These are phyloP conservation scores for Bothriochloa decipiens DNA, from an alignment of 176 grass and related monocot species.

Conservation along the genomic window DNA sequence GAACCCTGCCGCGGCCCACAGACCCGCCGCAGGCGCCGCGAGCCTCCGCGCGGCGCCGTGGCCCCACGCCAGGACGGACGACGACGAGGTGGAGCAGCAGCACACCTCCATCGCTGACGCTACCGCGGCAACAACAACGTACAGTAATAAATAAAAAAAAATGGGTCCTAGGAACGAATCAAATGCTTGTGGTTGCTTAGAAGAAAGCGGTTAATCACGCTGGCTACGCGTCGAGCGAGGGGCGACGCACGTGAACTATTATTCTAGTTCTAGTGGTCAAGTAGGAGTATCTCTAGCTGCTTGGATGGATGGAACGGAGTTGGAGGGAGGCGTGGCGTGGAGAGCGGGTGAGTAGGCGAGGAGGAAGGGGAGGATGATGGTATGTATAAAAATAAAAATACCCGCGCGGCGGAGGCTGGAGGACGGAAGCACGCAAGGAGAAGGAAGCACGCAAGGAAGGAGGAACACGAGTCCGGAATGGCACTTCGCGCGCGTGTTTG, in stretches of 20 bases:
- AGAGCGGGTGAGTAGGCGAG: background rate
- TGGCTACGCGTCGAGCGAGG: background rate
- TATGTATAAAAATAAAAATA: too few relatives aligned
- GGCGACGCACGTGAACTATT: background rate
- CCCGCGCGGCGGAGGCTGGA: background rate
- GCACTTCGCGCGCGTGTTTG: too few relatives aligned
- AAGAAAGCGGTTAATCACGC: background rate
- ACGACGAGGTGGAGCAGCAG: slow-evolving; percentile 54
- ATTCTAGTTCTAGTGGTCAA: background rate
- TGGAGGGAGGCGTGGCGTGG: background rate
- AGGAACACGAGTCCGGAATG: slow-evolving; percentile 1
- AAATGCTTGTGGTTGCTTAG: background rate
- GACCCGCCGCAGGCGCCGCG: slow-evolving; percentile 1
- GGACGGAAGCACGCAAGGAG: background rate
- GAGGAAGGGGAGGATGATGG: background rate
- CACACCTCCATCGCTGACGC: slow-evolving; percentile 49
- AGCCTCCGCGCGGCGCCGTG: background rate
- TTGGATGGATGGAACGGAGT: too few relatives aligned
- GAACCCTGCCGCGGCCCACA: slow-evolving; percentile 28
- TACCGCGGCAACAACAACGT: background rate
- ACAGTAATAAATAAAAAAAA: background rate
- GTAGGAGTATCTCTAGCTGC: background rate
- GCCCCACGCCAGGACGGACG: slow-evolving; percentile 17
- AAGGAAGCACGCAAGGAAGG: slow-evolving; percentile 55
- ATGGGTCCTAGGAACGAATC: background rate